Percentiles rank a stretch among this genome's conserved stretches.
Evolutionary conservation across 169 alveolate genomes (phyloP).

Genomic region (Pseudocohnilembus persalinus): DNA sequence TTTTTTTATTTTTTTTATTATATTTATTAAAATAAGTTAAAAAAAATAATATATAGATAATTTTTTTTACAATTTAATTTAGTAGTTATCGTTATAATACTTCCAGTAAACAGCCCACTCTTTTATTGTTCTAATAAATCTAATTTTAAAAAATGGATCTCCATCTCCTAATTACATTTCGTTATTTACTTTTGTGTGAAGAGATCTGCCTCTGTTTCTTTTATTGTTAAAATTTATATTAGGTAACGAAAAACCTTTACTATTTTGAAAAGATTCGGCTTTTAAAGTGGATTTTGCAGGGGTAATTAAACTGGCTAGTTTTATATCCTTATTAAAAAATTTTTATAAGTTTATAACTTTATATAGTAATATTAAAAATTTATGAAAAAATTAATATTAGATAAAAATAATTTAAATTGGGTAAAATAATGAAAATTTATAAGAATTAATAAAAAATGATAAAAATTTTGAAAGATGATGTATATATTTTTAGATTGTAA

Average conservation of each 20-base stretch:
- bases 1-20: not conserved
- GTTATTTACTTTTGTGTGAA: not conserved
- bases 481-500: too few relatives aligned
- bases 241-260: not conserved
- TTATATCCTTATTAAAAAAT: too few relatives aligned
- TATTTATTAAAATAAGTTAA: not conserved
- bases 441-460: too few relatives aligned
- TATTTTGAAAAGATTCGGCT: too few relatives aligned
- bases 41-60: not conserved
- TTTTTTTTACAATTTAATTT: slow-evolving; percentile 1
- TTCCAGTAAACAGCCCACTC: slow-evolving; percentile 29
- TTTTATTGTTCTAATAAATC: slow-evolving; percentile 10
- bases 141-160: slow-evolving; percentile 6
- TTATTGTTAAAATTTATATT: not conserved
- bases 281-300: too few relatives aligned
- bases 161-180: slow-evolving; percentile 14
- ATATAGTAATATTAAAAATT: too few relatives aligned
- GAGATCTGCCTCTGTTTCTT: not conserved
- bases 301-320: too few relatives aligned
- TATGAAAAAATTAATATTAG: too few relatives aligned
- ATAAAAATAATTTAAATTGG: too few relatives aligned
- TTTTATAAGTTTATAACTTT: too few relatives aligned
- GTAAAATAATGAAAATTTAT: too few relatives aligned
- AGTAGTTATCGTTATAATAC: slow-evolving; percentile 1
- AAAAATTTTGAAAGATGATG: too few relatives aligned